phyloP scores from a whole-genome alignment of 1,284 basidiomycete genomes.

The Vanrija humicola region DNA sequence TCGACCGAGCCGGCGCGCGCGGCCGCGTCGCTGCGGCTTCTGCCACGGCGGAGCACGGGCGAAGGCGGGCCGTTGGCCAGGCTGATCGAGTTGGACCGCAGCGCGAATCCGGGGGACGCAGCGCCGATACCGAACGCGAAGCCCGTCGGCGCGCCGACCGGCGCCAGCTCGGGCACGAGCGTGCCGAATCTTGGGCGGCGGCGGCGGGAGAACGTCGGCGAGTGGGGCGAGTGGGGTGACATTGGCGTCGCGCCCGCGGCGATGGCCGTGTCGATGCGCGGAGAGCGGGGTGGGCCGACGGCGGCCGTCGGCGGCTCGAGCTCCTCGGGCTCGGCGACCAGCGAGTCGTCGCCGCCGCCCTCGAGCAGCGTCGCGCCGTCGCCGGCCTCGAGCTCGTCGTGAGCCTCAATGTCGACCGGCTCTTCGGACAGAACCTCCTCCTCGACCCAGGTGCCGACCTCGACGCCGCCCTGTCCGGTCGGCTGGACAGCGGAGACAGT shows the following conservation, averaged over 20 bases:
- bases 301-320: neutral
- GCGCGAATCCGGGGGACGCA: slow-evolving; percentile 48
- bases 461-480: slow-evolving; percentile 43
- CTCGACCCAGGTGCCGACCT: slow-evolving; percentile 49
- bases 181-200: slow-evolving; percentile 39
- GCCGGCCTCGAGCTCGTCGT: slow-evolving; percentile 26
- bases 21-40: neutral
- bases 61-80: neutral
- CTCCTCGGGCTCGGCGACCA: slow-evolving; percentile 3
- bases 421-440: slow-evolving; percentile 16
- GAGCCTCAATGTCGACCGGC: slow-evolving; percentile 12
- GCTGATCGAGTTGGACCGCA: slow-evolving; percentile 32
- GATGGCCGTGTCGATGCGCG: slow-evolving; percentile 1
- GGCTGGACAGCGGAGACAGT: slow-evolving; percentile 58
- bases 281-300: slow-evolving; percentile 1
- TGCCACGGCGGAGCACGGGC: neutral
- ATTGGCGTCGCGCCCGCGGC: neutral
- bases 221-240: slow-evolving; percentile 17
- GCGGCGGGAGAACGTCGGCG: slow-evolving; percentile 13
- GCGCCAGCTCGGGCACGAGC: slow-evolving; percentile 44
- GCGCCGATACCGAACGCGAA: slow-evolving; percentile 50
- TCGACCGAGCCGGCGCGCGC: neutral
- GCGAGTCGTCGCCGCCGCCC: slow-evolving; percentile 12
- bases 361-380: slow-evolving; percentile 16
- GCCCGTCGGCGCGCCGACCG: slow-evolving; percentile 32